Evolutionary conservation across 176 grass and related monocot genomes (phyloP), one percentile per base, ranked within the genome.

Genomic region (Carex pumila): DNA sequence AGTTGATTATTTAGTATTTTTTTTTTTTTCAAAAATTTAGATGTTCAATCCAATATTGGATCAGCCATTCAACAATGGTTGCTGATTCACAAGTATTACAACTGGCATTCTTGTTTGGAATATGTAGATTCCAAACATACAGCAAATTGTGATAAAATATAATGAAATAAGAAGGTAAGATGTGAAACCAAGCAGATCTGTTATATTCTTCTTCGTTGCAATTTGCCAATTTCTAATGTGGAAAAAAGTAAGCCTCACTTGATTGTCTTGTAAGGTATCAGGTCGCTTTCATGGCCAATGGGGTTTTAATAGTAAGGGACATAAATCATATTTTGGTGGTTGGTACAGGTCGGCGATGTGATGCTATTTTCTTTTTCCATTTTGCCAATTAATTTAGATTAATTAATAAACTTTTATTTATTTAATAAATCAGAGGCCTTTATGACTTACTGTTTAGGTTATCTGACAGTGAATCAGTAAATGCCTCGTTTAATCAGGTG

Each of bases 251-350:
- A 55, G 49, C 49, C 55, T 76, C 22, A 21, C 5, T 76, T 76
- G 72, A 76, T 76, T 76, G 72, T 54, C 72, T 55, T 29, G 72
- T 76, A 76, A 76, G 72, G 49, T 76, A 76, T 49, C 49, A 76
- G 12, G 49, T 55, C 72, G 12, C 72, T 76, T 30, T 76, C 72
- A 76, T 76, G 49, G 6, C 47, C 29, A 76, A 30, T 76, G 4
- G 19, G 54, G 72, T 55, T 55, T 76, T 55, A 52, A 32, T 30
- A 76, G 49, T 2, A 19, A 71, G 17, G 36, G 18, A 47, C 39
- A 54, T 49, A 76, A 15, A 53, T 76, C 6, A 31, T 76, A 76
- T 1, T n/a, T 50, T 73, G 45, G 49, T 55, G 21, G 72, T 76
- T 76, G 72, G 39, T 54, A 76, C 45, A 55, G 45, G 49, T 30